Conservation (phyloP, 495 filamentous ascomycete genomes). For the Geoglossum glabrum region DNA sequence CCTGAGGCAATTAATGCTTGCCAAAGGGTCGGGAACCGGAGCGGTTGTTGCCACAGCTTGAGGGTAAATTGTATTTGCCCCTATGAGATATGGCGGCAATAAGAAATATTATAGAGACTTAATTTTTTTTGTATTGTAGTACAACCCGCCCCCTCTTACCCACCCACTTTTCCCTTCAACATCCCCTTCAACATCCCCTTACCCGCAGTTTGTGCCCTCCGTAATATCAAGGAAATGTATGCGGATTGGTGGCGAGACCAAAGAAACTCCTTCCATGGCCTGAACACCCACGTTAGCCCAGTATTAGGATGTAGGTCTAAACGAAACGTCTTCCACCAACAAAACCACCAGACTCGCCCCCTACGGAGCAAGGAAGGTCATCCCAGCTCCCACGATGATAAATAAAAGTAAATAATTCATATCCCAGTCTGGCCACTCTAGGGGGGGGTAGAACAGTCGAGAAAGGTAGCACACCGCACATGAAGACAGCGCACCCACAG, state of each 20-base stretch:
- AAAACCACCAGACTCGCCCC: too few species aligned
- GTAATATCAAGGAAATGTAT: not conserved
- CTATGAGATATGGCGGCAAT: not conserved
- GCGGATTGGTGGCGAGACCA: not conserved
- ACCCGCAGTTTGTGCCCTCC: too few species aligned
- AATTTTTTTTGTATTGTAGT: too few species aligned
- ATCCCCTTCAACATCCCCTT: too few species aligned
- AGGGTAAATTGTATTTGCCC: not conserved
- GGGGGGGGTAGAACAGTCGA: not conserved
- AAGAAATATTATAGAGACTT: too few species aligned
- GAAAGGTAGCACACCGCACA: not conserved
- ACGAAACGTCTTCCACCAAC: too few species aligned
- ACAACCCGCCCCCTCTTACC: too few species aligned
- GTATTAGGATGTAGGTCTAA: not conserved
- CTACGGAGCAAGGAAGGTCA: too few species aligned
- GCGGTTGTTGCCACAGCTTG: not conserved
- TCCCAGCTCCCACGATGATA: too few species aligned
- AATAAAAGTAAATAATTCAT: too few species aligned
- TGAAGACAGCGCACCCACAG: not conserved
- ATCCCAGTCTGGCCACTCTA: too few species aligned
- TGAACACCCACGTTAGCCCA: not conserved
- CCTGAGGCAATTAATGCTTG: constrained; percentile 45
- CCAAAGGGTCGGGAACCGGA: not conserved
- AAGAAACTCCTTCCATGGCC: not conserved
- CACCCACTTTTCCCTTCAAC: too few species aligned